phyloP scores from a whole-genome alignment of 1,284 basidiomycete species.

The Chondrostereum purpureum region DNA sequence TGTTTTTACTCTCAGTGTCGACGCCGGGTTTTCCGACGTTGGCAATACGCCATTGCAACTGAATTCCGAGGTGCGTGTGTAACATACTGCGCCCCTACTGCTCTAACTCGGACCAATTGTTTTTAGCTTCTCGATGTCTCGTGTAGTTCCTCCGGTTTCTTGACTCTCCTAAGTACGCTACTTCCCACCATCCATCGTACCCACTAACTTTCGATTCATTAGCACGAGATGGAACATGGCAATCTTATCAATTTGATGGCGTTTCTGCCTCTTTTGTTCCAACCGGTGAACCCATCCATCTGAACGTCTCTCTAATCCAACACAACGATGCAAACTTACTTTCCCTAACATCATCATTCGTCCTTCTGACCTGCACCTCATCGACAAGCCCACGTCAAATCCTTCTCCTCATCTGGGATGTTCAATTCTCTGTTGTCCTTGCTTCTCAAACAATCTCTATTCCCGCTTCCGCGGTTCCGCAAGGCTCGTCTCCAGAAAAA shows the following conservation, averaged over 20 bases:
- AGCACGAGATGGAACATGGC: conserved; percentile 41
- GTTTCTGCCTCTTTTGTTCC: conserved; percentile 21
- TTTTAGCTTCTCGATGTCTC: conserved; percentile 28
- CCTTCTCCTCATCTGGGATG: conserved; percentile 63
- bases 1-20: conserved; percentile 20
- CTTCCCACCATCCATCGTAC: conserved; percentile 2
- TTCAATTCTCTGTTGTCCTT: conserved; percentile 63
- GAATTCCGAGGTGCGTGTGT: conserved; percentile 19
- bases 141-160: conserved; percentile 40
- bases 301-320: conserved; percentile 24
- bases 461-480: conserved; percentile 24
- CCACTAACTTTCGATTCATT: conserved; percentile 1
- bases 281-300: conserved; percentile 31
- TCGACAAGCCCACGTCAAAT: conserved; percentile 38
- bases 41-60: conserved; percentile 18
- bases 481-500: conserved; percentile 9
- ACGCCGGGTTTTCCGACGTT: conserved; percentile 18
- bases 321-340: conserved; percentile 37
- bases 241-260: conserved; percentile 36
- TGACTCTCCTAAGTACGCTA: conserved; percentile 43
- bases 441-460: conserved; percentile 45
- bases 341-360: conserved; percentile 56
- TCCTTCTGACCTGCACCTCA: conserved; percentile 48
- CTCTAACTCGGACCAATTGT: background rate
- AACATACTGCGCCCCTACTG: background rate